Evolutionary conservation across 345 rosid genomes (phyloP).

Genomic region (Aethionema arabicum): DNA sequence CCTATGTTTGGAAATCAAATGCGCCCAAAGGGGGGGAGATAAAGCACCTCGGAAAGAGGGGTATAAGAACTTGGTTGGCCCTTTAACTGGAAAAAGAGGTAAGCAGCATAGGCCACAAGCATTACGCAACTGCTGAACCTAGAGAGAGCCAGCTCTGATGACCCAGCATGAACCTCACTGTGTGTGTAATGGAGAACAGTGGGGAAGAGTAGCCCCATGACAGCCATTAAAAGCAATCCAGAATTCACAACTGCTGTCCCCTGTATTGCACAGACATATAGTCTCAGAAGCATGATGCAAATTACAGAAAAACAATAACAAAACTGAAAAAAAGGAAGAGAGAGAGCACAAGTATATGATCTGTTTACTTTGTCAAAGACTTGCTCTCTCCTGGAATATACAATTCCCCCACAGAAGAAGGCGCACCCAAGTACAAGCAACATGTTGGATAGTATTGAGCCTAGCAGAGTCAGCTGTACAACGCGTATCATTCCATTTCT

Average conservation of each 20-base stretch:
- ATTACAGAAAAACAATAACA: constrained; percentile 7
- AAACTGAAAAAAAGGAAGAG: not conserved
- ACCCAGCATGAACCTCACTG: constrained; percentile 81
- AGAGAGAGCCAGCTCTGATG: constrained; percentile 86
- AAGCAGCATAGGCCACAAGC: constrained; percentile 86
- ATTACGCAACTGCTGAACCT: constrained; percentile 94
- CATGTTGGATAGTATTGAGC: constrained; percentile 95
- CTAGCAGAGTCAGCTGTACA: constrained; percentile 84
- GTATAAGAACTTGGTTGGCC: constrained; percentile 49
- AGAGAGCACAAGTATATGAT: not conserved
- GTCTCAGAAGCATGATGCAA: constrained; percentile 33
- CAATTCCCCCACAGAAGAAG: constrained; percentile 87
- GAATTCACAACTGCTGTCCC: constrained; percentile 77
- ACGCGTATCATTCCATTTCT: constrained; percentile 77
- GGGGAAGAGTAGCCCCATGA: constrained; percentile 94
- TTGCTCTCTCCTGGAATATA: constrained; percentile 63
- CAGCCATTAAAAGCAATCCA: constrained; percentile 93
- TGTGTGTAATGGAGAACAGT: constrained; percentile 88
- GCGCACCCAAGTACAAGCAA: constrained; percentile 96
- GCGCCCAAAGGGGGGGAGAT: constrained; percentile 1
- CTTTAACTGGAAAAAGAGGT: constrained; percentile 80
- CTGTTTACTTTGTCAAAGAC: constrained; percentile 69
- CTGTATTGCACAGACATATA: constrained; percentile 47
- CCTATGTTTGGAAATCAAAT: not conserved
- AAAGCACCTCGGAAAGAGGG: constrained; percentile 61